Conservation (phyloP, 208 protist species). For the Crithidia thermophila region DNA sequence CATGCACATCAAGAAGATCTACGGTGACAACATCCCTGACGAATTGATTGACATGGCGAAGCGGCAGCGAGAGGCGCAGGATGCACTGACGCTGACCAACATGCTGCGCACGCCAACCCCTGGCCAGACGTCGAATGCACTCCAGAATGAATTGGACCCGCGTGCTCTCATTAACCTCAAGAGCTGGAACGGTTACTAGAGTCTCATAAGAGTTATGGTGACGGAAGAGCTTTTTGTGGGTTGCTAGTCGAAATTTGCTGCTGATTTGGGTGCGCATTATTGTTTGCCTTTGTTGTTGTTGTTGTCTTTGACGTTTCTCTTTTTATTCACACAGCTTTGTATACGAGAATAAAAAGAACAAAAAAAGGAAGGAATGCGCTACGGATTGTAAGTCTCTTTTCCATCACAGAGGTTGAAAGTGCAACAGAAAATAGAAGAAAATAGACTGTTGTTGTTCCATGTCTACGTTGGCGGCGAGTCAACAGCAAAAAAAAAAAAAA, state of each 20-base stretch:
- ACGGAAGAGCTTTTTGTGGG: not conserved
- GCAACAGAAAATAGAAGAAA: no score
- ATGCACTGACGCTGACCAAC: slow-evolving; percentile 74
- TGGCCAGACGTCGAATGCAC: slow-evolving; percentile 71
- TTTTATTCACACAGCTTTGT: no score
- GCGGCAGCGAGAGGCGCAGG: slow-evolving; percentile 77
- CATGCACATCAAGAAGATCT: slow-evolving; percentile 62
- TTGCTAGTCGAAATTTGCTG: not conserved
- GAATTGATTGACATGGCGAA: slow-evolving; percentile 64
- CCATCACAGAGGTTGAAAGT: no score
- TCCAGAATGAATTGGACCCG: slow-evolving; percentile 84
- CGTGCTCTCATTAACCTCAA: slow-evolving; percentile 57
- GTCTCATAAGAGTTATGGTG: not conserved
- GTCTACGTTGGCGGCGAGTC: not conserved
- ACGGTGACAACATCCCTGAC: slow-evolving; percentile 78
- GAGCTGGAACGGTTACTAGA: slow-evolving; percentile 79
- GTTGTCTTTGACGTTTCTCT: slow-evolving; percentile 22
- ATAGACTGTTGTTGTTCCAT: slow-evolving; percentile 10
- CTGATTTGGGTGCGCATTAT: no score
- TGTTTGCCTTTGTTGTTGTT: slow-evolving; percentile 3
- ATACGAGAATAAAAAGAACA: no score
- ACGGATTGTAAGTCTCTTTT: no score
- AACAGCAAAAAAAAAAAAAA: no score
- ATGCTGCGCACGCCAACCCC: slow-evolving; percentile 81
- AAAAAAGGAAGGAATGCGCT: no score